Conservation (phyloP, 768 basidiomycete species). For the Agaricus subrufescens region DNA sequence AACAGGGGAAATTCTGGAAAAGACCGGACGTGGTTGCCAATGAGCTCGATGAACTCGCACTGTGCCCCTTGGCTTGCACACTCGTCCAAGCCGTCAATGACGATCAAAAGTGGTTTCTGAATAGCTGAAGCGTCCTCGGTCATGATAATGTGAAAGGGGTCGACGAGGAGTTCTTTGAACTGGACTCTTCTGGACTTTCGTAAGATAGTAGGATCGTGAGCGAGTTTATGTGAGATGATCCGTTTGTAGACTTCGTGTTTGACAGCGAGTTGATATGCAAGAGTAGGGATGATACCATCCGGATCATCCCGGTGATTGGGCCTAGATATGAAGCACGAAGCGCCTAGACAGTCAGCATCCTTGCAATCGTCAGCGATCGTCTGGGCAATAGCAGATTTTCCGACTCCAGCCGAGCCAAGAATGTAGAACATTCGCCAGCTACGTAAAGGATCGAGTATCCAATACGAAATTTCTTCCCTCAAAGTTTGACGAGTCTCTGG, state of each 20-base stretch:
- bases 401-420: conserved; percentile 1
- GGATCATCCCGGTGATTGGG: not conserved
- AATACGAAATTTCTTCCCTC: not conserved
- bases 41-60: not conserved
- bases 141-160: not conserved
- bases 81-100: conserved; percentile 4
- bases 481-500: not conserved
- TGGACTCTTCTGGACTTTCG: not conserved
- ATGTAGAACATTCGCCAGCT: conserved; percentile 1
- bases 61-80: not conserved
- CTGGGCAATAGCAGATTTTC: conserved; percentile 6
- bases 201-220: not conserved
- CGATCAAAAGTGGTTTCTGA: not conserved
- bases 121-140: not conserved
- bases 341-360: not conserved
- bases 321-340: conserved; percentile 2
- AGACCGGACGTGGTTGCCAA: not conserved
- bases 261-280: conserved; percentile 4
- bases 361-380: not conserved
- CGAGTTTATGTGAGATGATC: not conserved
- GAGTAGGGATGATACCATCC: not conserved
- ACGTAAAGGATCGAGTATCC: not conserved
- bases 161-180: not conserved
- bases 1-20: not conserved
- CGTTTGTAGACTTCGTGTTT: not conserved